Evolutionary conservation across 331 rosid species (phyloP).

Genomic region (Malus hybrid): DNA sequence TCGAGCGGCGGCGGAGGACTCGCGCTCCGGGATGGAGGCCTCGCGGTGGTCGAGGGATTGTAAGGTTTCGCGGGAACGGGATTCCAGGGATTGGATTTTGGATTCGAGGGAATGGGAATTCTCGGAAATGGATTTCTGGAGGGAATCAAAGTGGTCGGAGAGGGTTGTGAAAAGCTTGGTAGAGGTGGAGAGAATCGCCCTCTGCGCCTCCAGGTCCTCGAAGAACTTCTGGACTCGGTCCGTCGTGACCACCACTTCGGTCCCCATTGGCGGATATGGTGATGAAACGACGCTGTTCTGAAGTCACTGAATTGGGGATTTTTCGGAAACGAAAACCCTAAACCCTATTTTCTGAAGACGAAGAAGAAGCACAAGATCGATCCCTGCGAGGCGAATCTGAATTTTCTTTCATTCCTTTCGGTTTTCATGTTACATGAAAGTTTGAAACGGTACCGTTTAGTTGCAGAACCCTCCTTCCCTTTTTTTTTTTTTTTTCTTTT

Average conservation of each 20-base stretch:
- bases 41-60: constrained; percentile 45
- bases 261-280: constrained; percentile 31
- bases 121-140: constrained; percentile 38
- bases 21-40: constrained; percentile 48
- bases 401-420: neutral
- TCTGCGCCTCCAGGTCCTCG: constrained; percentile 51
- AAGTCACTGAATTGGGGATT: neutral
- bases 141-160: constrained; percentile 42
- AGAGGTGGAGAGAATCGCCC: constrained; percentile 40
- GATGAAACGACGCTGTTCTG: neutral
- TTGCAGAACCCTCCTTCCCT: too few relatives aligned
- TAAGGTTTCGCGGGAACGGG: constrained; percentile 34
- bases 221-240: constrained; percentile 48
- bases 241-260: constrained; percentile 27
- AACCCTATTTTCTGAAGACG: neutral
- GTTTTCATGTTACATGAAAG: neutral
- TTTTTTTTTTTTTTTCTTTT: too few relatives aligned
- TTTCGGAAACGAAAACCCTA: neutral
- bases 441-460: neutral
- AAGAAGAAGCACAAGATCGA: neutral
- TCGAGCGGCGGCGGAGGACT: constrained; percentile 44
- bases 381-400: neutral
- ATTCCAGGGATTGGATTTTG: constrained; percentile 40
- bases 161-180: constrained; percentile 46
- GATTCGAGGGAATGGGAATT: constrained; percentile 56